Evolutionary conservation across 306 rosid species (phyloP).

Genomic region (Trifolium fragiferum): DNA sequence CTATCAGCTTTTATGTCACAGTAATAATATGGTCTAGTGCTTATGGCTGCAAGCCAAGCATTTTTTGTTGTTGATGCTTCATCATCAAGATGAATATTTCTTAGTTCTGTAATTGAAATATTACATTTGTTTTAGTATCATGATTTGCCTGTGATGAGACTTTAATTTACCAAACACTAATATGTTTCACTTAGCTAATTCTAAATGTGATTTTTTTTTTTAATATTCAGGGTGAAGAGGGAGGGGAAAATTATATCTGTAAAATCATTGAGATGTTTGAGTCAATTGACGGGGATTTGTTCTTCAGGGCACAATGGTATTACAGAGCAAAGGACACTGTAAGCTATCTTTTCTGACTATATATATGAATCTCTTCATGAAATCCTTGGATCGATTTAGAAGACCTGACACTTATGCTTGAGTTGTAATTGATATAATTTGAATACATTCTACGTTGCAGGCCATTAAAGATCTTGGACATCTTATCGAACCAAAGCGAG

Average conservation of each 20-base stretch:
- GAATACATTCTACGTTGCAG: constrained; percentile 37
- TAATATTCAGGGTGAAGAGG: constrained; percentile 62
- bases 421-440: background rate
- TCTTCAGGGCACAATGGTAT: constrained; percentile 83
- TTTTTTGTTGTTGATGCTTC: too few species aligned
- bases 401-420: too few species aligned
- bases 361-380: too few species aligned
- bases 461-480: constrained; percentile 51
- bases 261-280: constrained; percentile 79
- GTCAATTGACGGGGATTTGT: constrained; percentile 52
- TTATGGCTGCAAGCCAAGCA: background rate
- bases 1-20: too few species aligned
- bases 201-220: background rate
- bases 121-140: background rate
- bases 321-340: constrained; percentile 82
- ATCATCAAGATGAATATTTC: too few species aligned
- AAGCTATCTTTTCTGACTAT: constrained; percentile 31
- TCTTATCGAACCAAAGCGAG: constrained; percentile 64
- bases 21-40: too few species aligned
- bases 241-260: constrained; percentile 51
- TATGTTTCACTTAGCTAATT: background rate
- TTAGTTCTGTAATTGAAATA: too few species aligned
- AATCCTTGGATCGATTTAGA: too few species aligned
- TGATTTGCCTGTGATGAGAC: background rate
- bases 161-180: background rate